phyloP scores from a whole-genome alignment of 2,329 filamentous ascomycete species.

The Biscogniauxia sp. region DNA sequence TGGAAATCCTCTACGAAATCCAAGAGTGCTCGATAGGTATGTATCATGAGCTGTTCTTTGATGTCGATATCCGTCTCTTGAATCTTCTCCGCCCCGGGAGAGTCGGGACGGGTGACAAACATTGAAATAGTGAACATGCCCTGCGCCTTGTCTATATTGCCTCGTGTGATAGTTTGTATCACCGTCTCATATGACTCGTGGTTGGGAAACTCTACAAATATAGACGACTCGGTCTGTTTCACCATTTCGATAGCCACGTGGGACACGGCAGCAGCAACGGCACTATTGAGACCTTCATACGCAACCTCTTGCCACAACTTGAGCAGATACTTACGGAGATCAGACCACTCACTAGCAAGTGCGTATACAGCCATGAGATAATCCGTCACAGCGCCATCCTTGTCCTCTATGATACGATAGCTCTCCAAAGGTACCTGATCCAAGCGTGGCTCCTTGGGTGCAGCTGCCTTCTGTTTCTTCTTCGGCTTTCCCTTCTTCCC shows the following conservation, averaged over 20 bases:
- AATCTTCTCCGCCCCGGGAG: constrained; percentile 13
- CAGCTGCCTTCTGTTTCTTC: constrained; percentile 8
- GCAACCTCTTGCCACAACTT: constrained; percentile 43
- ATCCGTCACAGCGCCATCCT: constrained; percentile 36
- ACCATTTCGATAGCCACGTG: constrained; percentile 42
- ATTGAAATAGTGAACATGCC: constrained; percentile 23
- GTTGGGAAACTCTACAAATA: constrained; percentile 46
- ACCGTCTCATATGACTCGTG: constrained; percentile 43
- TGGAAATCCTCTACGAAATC: constrained; percentile 47
- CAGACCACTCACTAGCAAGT: constrained; percentile 36
- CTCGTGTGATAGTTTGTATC: constrained; percentile 40
- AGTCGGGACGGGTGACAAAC: constrained; percentile 15
- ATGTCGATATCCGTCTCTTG: constrained; percentile 33
- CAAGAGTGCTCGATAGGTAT: constrained; percentile 41
- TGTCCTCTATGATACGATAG: constrained; percentile 42
- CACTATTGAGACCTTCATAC: constrained; percentile 43
- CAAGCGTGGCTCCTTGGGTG: constrained; percentile 17
- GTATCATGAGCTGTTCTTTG: constrained; percentile 42
- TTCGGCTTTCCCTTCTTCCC: constrained; percentile 26
- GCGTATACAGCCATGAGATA: constrained; percentile 44
- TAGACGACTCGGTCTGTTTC: constrained; percentile 34
- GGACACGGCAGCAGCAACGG: constrained; percentile 42
- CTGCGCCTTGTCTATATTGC: constrained; percentile 33
- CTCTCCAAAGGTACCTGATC: constrained; percentile 43
- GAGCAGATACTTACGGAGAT: constrained; percentile 41